Percentiles rank a stretch among this genome's conserved stretches.
phyloP scores from a whole-genome alignment of 2,329 filamentous ascomycete species.

The Helotiales sp. region DNA sequence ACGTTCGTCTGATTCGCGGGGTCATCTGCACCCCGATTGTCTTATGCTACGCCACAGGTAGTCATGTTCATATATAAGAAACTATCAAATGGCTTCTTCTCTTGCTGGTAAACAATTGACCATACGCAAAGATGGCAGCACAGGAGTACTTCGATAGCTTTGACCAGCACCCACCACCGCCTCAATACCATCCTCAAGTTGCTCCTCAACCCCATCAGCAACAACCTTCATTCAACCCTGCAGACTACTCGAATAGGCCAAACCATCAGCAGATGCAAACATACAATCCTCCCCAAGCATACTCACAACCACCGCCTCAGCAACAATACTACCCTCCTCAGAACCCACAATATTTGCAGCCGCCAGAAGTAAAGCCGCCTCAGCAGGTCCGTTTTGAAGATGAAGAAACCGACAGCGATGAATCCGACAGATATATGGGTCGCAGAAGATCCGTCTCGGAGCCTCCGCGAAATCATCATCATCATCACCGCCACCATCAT shows the following conservation, averaged over 20 bases:
- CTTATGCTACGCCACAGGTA: not conserved
- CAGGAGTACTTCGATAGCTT: constrained; percentile 24
- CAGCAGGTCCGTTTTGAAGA: not conserved
- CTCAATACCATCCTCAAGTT: constrained; percentile 7
- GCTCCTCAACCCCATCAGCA: not conserved
- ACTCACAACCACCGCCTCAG: not conserved
- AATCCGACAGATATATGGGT: not conserved
- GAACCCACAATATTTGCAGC: constrained; percentile 6
- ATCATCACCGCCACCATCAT: constrained; percentile 3
- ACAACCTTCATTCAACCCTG: not conserved
- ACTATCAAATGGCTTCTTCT: not conserved
- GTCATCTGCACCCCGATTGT: not conserved
- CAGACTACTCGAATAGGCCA: not conserved
- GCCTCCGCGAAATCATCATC: constrained; percentile 17
- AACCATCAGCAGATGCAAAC: constrained; percentile 6
- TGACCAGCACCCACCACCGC: constrained; percentile 11
- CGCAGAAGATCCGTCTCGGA: constrained; percentile 19
- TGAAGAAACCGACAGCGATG: constrained; percentile 1
- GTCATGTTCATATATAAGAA: not conserved
- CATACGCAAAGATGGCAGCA: constrained; percentile 15
- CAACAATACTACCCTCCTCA: constrained; percentile 1
- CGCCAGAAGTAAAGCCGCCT: not conserved
- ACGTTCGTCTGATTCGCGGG: not conserved
- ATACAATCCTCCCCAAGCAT: constrained; percentile 1
- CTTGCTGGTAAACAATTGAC: not conserved